Percentiles rank a stretch among this genome's conserved stretches.
phyloP scores from a whole-genome alignment of 805 yeast genomes.

The Candida suzukii region DNA sequence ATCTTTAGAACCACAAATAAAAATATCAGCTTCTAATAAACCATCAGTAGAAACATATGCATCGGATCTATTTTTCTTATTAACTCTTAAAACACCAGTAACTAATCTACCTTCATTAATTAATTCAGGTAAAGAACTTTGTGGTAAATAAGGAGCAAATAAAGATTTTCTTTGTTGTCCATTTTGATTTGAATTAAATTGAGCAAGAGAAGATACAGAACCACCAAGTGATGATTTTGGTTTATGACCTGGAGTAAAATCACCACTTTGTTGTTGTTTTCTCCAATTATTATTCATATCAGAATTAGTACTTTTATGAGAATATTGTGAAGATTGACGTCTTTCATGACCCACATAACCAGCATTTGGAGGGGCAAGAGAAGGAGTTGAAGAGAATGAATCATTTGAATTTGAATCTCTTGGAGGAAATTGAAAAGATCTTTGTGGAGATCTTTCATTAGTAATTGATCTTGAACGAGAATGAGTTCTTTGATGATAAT shows the following conservation, averaged over 20 bases:
- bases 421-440: slow-evolving; percentile 63
- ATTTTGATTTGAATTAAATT: slow-evolving; percentile 27
- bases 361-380: slow-evolving; percentile 48
- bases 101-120: slow-evolving; percentile 87
- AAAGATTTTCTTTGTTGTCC: slow-evolving; percentile 60
- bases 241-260: slow-evolving; percentile 74
- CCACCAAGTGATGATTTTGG: slow-evolving; percentile 66
- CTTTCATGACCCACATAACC: slow-evolving; percentile 38
- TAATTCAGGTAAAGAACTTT: slow-evolving; percentile 82
- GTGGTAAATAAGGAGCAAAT: slow-evolving; percentile 95
- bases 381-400: slow-evolving; percentile 3
- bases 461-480: slow-evolving; percentile 25
- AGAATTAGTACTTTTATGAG: slow-evolving; percentile 33
- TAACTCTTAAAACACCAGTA: slow-evolving; percentile 87
- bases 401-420: slow-evolving; percentile 16
- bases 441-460: slow-evolving; percentile 35
- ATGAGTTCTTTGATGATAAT: slow-evolving; percentile 21
- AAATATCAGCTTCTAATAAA: slow-evolving; percentile 90
- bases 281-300: slow-evolving; percentile 62
- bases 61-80: slow-evolving; percentile 93
- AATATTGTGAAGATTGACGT: slow-evolving; percentile 33
- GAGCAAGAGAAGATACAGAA: slow-evolving; percentile 47
- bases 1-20: slow-evolving; percentile 96
- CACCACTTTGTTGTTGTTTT: slow-evolving; percentile 35
- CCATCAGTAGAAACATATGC: slow-evolving; percentile 99